Conservation (phyloP, 1,139 yeast genomes). For the Yamadazyma triangularis region DNA sequence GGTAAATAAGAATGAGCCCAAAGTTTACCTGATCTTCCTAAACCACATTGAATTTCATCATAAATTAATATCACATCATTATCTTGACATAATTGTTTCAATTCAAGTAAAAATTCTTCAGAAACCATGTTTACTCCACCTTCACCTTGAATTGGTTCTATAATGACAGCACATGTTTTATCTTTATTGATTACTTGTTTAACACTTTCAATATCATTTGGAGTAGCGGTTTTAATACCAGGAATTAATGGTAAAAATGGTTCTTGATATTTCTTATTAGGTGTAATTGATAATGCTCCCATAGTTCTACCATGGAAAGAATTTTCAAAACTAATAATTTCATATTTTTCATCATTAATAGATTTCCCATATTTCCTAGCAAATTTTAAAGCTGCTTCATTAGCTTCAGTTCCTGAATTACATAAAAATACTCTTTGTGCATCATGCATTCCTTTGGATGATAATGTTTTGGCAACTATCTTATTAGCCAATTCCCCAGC, state of each 20-base stretch:
- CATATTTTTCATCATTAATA: slow-evolving; percentile 53
- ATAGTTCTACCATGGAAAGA: slow-evolving; percentile 94
- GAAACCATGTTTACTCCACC: slow-evolving; percentile 82
- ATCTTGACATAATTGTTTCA: slow-evolving; percentile 65
- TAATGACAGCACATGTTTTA: slow-evolving; percentile 85
- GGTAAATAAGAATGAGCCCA: slow-evolving; percentile 89
- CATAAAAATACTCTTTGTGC: slow-evolving; percentile 85
- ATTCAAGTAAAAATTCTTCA: slow-evolving; percentile 56
- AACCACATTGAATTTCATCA: slow-evolving; percentile 96
- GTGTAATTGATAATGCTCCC: slow-evolving; percentile 91
- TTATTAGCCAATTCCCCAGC: slow-evolving; percentile 75
- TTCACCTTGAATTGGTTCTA: slow-evolving; percentile 97
- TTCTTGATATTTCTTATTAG: slow-evolving; percentile 85
- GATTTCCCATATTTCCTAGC: slow-evolving; percentile 81
- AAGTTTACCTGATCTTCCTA: slow-evolving; percentile 85
- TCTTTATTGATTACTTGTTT: slow-evolving; percentile 53
- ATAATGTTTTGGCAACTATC: slow-evolving; percentile 63
- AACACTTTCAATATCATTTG: slow-evolving; percentile 58
- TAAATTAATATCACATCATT: slow-evolving; percentile 75
- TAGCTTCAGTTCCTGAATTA: slow-evolving; percentile 96
- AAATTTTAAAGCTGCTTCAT: slow-evolving; percentile 94
- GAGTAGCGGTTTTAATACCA: slow-evolving; percentile 65
- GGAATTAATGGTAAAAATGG: slow-evolving; percentile 91
- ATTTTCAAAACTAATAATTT: slow-evolving; percentile 77
- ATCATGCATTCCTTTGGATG: slow-evolving; percentile 71